Evolutionary conservation across 179 eudicot species (phyloP), one percentile per base, ranked within the genome.

Genomic region (Corrigiola litoralis): DNA sequence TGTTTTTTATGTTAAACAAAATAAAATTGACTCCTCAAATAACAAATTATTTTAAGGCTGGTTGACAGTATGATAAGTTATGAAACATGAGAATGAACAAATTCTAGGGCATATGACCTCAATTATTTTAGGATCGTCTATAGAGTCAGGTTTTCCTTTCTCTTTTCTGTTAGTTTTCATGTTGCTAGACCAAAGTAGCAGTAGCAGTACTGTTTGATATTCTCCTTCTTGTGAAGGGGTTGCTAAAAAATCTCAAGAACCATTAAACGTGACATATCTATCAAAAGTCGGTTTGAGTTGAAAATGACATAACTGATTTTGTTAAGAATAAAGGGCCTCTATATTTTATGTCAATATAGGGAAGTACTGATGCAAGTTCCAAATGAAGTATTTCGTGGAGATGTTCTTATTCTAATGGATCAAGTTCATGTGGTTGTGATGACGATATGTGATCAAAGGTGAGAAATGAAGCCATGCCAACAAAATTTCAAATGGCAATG

Each of bases 391-490:
- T 7, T 16, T n/a, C 37, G 53, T 45, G 11, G 40, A 41, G 25
- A 52, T 68, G 74, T 53, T 63, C 37, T 20, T 62, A 33, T 57
- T 57, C n/a, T 69, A 9, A 31, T 21, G 47, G 79, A 70, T 65
- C 52, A 65, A 57, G 54, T 44, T 16, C 50, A 38, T 70, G 75
- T 75, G 79, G 71, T 46, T 60, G 74, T 64, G 16, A 59, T 53
- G 33, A 49, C 12, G 63, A 55, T 73, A 56, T 45, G 66, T 37
- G 32, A 74, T 68, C 61, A 68, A 63, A 68, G 77, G 77, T 51
- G 23, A 68, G 65, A 62, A 74, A 33, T 34, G 14, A 63, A 47
- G 38, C 48, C 48, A 62, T 63, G 54, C 50, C 32, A 70, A 36
- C 25, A 14, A 40, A 1, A 5, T 33, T 29, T 10, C 33, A 10